Percentiles rank a stretch among this genome's conserved stretches.
phyloP scores from a whole-genome alignment of 2,329 filamentous ascomycete genomes.

The Penicillium vulpinum region DNA sequence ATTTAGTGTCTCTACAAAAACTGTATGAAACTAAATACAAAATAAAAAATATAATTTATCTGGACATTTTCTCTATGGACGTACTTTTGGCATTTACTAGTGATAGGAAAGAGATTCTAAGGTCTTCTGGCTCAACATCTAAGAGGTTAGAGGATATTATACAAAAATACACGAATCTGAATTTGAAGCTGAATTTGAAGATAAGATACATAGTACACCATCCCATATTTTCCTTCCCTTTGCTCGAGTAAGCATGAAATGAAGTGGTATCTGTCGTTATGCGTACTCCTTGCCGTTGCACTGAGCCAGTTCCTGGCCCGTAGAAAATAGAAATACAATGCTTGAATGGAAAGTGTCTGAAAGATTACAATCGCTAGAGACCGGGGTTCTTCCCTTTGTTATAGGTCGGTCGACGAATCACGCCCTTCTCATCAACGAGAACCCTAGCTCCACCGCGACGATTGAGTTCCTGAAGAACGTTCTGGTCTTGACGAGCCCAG shows the following conservation, averaged over 20 bases:
- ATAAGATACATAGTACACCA: neutral
- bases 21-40: no score
- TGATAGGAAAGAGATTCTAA: neutral
- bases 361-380: neutral
- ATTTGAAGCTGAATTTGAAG: neutral
- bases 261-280: neutral
- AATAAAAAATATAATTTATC: no score
- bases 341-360: neutral
- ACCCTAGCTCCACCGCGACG: constrained; percentile 29
- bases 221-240: neutral
- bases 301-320: neutral
- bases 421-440: constrained; percentile 35
- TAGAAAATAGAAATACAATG: neutral
- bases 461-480: constrained; percentile 31
- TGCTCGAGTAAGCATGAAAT: neutral
- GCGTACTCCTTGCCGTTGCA: neutral
- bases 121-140: neutral
- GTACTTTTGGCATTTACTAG: no score
- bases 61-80: no score
- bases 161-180: neutral
- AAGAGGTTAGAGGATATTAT: no score
- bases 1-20: no score
- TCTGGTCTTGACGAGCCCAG: constrained; percentile 37
- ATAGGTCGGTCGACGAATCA: constrained; percentile 28
- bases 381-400: constrained; percentile 1